Percentiles rank a stretch among this genome's conserved stretches.
Conservation (phyloP, 768 basidiomycete genomes). For the Russula sp. region DNA sequence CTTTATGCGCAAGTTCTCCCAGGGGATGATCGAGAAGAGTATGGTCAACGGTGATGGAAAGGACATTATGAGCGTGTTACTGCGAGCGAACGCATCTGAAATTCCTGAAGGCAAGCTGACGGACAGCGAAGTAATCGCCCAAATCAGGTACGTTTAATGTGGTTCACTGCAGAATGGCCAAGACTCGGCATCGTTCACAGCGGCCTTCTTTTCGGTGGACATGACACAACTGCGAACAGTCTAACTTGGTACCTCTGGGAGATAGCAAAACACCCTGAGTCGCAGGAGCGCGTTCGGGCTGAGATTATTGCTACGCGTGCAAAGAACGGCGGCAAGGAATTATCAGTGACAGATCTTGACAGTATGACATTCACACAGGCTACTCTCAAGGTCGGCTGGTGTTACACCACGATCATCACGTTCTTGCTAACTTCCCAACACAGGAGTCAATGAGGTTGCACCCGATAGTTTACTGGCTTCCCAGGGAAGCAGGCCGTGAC, state of each 20-base stretch:
- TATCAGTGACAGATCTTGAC: neutral
- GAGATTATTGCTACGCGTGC: slow-evolving; percentile 7
- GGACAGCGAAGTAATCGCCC: too few species aligned
- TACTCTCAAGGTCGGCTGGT: too few species aligned
- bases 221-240: neutral
- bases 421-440: too few species aligned
- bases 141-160: too few species aligned
- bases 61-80: too few species aligned
- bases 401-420: too few species aligned
- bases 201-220: neutral
- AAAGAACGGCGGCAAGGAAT: neutral
- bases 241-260: neutral
- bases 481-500: slow-evolving; percentile 17
- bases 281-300: slow-evolving; percentile 8
- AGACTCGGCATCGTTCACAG: neutral
- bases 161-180: neutral
- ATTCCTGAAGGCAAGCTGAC: too few species aligned
- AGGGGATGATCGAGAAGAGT: neutral
- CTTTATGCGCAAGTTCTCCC: neutral
- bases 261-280: neutral
- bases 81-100: too few species aligned
- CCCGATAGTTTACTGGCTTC: slow-evolving; percentile 7
- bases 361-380: neutral
- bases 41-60: too few species aligned
- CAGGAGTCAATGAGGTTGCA: slow-evolving; percentile 8